A percentile compares a stretch with the other conserved stretches of the same genome.
These are phyloP conservation scores for Colletotrichum trifolii DNA, from an alignment of 2,329 filamentous ascomycete genomes.

Conservation along the genomic window DNA sequence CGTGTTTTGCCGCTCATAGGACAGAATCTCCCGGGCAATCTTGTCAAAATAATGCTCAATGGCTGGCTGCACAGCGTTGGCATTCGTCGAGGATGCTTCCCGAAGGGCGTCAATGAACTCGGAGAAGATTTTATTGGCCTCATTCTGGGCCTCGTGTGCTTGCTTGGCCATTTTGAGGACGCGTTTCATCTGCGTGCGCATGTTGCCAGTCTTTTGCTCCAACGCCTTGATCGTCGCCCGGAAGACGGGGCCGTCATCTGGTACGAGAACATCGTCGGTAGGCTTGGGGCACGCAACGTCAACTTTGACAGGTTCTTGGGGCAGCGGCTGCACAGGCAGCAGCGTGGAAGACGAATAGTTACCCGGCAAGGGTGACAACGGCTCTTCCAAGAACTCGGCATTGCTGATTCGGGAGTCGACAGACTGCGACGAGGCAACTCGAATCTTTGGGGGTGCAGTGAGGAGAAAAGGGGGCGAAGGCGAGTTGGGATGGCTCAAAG, in stretches of 20 bases:
- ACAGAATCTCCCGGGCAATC: constrained; percentile 89
- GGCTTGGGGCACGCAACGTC: constrained; percentile 89
- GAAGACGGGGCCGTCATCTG: constrained; percentile 95
- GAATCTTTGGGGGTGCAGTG: constrained; percentile 77
- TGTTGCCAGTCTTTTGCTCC: constrained; percentile 95
- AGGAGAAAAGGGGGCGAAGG: constrained; percentile 80
- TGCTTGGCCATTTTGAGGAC: constrained; percentile 94
- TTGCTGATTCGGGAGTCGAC: constrained; percentile 84
- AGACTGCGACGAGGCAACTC: constrained; percentile 88
- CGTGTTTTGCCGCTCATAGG: constrained; percentile 88
- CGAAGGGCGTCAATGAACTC: constrained; percentile 87
- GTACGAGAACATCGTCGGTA: constrained; percentile 83
- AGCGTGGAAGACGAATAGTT: constrained; percentile 39
- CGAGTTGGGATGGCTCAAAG: constrained; percentile 69
- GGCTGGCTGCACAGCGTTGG: constrained; percentile 95
- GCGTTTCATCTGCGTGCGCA: constrained; percentile 95
- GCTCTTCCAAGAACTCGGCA: constrained; percentile 70
- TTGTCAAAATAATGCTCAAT: constrained; percentile 99
- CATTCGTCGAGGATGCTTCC: constrained; percentile 90
- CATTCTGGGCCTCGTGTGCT: constrained; percentile 80
- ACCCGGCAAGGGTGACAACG: constrained; percentile 61
- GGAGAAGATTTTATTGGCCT: constrained; percentile 86
- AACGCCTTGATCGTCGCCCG: constrained; percentile 95
- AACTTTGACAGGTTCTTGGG: constrained; percentile 75
- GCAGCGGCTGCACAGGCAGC: constrained; percentile 36